phyloP scores from a whole-genome alignment of 305 asterid species.

The Fraxinus xanthoxyloides region DNA sequence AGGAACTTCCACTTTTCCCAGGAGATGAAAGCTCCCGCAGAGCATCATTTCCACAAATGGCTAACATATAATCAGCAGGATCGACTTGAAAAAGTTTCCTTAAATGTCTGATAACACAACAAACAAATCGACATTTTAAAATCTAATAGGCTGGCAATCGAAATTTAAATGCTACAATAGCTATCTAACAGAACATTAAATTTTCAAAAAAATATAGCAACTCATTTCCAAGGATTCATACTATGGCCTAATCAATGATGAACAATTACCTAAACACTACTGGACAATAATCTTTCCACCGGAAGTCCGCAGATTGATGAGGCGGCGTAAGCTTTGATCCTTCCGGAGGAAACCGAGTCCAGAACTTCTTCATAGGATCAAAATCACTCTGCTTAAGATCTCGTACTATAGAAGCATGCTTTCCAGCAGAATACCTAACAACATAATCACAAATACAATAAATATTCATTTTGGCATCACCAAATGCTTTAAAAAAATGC shows the following conservation, averaged over 20 bases:
- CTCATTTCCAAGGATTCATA: not conserved
- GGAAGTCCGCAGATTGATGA: slow-evolving; percentile 76
- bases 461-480: not conserved
- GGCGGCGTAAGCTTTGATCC: slow-evolving; percentile 91
- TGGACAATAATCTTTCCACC: slow-evolving; percentile 98
- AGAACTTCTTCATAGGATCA: slow-evolving; percentile 89
- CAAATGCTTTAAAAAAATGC: not conserved
- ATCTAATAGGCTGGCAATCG: slow-evolving; percentile 9
- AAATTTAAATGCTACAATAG: not conserved
- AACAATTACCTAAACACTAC: slow-evolving; percentile 74
- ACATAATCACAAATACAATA: slow-evolving; percentile 8
- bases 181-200: not conserved
- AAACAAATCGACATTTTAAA: slow-evolving; percentile 24
- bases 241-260: not conserved
- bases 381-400: slow-evolving; percentile 72
- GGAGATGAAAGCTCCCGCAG: slow-evolving; percentile 95
- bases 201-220: not conserved
- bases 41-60: slow-evolving; percentile 92
- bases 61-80: slow-evolving; percentile 95
- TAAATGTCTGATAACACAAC: slow-evolving; percentile 54
- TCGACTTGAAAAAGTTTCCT: slow-evolving; percentile 91
- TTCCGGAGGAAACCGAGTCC: slow-evolving; percentile 82
- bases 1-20: slow-evolving; percentile 96
- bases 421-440: slow-evolving; percentile 77
- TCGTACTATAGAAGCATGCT: slow-evolving; percentile 54